A percentile compares a stretch with the other conserved stretches of the same genome.
Conservation (phyloP, 75 land plant species). For the Sequoia sempervirens region DNA sequence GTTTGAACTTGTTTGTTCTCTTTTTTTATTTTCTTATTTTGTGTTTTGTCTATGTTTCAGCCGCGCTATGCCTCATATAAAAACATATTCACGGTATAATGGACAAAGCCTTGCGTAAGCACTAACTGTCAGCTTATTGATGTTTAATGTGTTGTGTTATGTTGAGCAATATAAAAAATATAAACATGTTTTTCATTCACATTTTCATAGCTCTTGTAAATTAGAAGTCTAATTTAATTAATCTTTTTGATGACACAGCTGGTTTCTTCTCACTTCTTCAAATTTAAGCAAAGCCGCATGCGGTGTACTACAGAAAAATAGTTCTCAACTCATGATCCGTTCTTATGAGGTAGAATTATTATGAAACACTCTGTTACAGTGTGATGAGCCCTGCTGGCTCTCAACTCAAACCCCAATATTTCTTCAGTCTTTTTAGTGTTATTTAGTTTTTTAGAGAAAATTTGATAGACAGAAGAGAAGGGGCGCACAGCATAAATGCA, state of each 20-base stretch:
- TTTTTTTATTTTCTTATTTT: background rate
- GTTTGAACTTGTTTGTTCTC: background rate
- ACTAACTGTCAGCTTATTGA: constrained; percentile 6
- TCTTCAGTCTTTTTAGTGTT: too few relatives aligned
- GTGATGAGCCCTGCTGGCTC: too few relatives aligned
- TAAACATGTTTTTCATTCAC: constrained; percentile 9
- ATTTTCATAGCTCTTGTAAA: background rate
- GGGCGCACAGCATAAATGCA: too few relatives aligned
- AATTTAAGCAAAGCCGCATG: constrained; percentile 99
- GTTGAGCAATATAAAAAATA: background rate
- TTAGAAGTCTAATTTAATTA: background rate
- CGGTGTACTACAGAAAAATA: constrained; percentile 94
- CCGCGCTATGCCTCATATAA: constrained; percentile 99
- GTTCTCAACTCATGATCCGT: constrained; percentile 94
- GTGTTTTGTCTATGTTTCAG: constrained; percentile 37
- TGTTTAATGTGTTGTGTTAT: background rate
- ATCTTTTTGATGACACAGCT: constrained; percentile 52
- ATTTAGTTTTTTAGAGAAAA: too few relatives aligned
- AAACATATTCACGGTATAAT: constrained; percentile 74
- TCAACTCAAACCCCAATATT: too few relatives aligned
- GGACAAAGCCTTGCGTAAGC: constrained; percentile 92
- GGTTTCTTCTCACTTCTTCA: constrained; percentile 92
- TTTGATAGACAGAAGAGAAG: too few relatives aligned
- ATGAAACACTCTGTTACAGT: background rate
- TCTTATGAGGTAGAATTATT: constrained; percentile 80